These are phyloP conservation scores for Parastagonospora nodorum DNA, from an alignment of 2,329 filamentous ascomycete genomes.

Conservation along the genomic window DNA sequence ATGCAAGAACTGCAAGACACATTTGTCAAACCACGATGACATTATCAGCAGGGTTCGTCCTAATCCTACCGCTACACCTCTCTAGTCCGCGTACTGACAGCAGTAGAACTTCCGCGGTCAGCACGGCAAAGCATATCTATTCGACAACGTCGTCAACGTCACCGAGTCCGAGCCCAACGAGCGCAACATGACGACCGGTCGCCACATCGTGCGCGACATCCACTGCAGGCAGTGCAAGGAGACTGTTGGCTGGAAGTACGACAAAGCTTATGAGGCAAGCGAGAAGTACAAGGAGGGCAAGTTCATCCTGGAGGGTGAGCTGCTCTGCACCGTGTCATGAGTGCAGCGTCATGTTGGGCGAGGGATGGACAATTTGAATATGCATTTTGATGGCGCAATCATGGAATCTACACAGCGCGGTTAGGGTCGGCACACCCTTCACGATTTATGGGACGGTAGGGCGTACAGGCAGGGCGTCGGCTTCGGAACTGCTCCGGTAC, in stretches of 20 bases:
- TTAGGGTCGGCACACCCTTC: conserved; percentile 1
- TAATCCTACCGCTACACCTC: not conserved
- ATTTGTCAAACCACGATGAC: conserved; percentile 92
- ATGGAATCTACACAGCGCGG: conserved; percentile 4
- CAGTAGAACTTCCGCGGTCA: conserved; percentile 93
- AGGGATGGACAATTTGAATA: conserved; percentile 7
- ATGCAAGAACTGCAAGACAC: conserved; percentile 91
- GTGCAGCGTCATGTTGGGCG: not conserved
- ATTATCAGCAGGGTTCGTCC: conserved; percentile 84
- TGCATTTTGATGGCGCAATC: conserved; percentile 33
- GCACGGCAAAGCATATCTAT: conserved; percentile 97
- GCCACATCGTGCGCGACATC: conserved; percentile 93
- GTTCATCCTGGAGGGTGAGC: conserved; percentile 91
- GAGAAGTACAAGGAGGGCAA: conserved; percentile 99
- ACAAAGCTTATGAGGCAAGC: conserved; percentile 87
- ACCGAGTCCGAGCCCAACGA: conserved; percentile 82
- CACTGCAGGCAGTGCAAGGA: conserved; percentile 88
- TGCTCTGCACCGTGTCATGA: conserved; percentile 76
- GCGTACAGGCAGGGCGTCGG: conserved; percentile 2
- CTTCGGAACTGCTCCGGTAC: conserved; percentile 8
- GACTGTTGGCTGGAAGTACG: conserved; percentile 97
- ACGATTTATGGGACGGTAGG: conserved; percentile 1
- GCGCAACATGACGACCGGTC: conserved; percentile 96
- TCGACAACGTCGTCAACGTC: conserved; percentile 92
- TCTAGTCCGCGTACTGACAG: conserved; percentile 7